Conservation (phyloP, 2,329 filamentous ascomycete genomes). For the Aspergillaceae sp. region DNA sequence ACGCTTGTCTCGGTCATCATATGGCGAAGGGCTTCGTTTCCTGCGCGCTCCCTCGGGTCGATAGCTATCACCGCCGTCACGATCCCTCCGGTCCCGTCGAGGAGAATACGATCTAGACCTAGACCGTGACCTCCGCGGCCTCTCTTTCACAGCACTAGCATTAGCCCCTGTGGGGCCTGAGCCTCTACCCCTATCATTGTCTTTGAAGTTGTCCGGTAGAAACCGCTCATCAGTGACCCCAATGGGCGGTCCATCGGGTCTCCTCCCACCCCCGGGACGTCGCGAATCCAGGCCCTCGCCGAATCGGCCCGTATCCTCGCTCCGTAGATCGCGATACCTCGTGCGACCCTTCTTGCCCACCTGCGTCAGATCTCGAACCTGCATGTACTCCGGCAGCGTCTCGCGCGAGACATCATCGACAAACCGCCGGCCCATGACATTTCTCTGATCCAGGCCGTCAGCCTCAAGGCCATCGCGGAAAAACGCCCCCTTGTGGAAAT, state of each 20-base stretch:
- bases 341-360: slow-evolving; percentile 85
- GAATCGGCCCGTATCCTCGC: slow-evolving; percentile 86
- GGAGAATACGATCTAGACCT: slow-evolving; percentile 45
- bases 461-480: slow-evolving; percentile 73
- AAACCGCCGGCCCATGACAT: slow-evolving; percentile 78
- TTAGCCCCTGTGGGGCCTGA: slow-evolving; percentile 37
- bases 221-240: slow-evolving; percentile 40
- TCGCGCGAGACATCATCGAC: slow-evolving; percentile 81
- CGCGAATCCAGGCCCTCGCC: slow-evolving; percentile 36
- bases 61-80: slow-evolving; percentile 43
- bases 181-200: slow-evolving; percentile 20
- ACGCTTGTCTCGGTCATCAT: slow-evolving; percentile 35
- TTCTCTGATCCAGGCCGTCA: slow-evolving; percentile 66
- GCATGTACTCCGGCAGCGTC: slow-evolving; percentile 79
- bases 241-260: slow-evolving; percentile 24
- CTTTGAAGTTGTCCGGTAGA: slow-evolving; percentile 33
- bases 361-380: slow-evolving; percentile 88
- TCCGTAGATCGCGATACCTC: slow-evolving; percentile 78
- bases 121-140: slow-evolving; percentile 21
- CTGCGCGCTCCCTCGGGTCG: slow-evolving; percentile 30
- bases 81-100: slow-evolving; percentile 27
- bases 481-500: slow-evolving; percentile 95
- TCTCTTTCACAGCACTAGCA: slow-evolving; percentile 33
- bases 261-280: slow-evolving; percentile 11
- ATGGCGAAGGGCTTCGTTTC: slow-evolving; percentile 37